These are phyloP conservation scores for Aureobasidium sp. DNA, from an alignment of 2,329 filamentous ascomycete species.

Conservation along the genomic window DNA sequence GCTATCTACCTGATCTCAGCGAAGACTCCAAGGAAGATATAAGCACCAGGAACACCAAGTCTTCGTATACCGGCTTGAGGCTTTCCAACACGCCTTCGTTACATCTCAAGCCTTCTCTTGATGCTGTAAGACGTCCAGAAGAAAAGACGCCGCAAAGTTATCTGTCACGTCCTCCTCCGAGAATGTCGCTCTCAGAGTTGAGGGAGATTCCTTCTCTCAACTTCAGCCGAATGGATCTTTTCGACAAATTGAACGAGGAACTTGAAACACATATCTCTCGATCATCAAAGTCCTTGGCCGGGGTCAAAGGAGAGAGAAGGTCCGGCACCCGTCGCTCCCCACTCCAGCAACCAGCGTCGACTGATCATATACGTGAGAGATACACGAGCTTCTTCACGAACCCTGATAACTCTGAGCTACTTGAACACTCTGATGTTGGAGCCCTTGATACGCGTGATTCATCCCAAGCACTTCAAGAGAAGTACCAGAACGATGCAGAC, in stretches of 20 bases:
- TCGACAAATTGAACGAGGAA: conserved; percentile 40
- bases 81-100: conserved; percentile 20
- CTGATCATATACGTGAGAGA: conserved; percentile 36
- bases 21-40: conserved; percentile 44
- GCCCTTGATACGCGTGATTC: not conserved
- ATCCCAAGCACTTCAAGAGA: not conserved
- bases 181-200: conserved; percentile 29
- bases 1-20: conserved; percentile 38
- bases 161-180: not conserved
- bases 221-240: conserved; percentile 41
- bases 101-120: not conserved
- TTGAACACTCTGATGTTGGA: conserved; percentile 5
- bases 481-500: not conserved
- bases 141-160: conserved; percentile 6
- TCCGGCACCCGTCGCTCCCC: conserved; percentile 28
- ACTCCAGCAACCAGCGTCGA: conserved; percentile 32
- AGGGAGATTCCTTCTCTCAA: conserved; percentile 41
- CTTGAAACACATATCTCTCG: conserved; percentile 29
- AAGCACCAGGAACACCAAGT: conserved; percentile 27
- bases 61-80: conserved; percentile 11
- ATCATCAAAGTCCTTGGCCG: conserved; percentile 33
- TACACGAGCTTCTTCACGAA: conserved; percentile 41
- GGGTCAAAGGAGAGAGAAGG: conserved; percentile 22
- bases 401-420: conserved; percentile 31
- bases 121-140: not conserved